These are phyloP conservation scores for Fulvia fulva DNA, from an alignment of 2,329 filamentous ascomycete species.

Conservation along the genomic window DNA sequence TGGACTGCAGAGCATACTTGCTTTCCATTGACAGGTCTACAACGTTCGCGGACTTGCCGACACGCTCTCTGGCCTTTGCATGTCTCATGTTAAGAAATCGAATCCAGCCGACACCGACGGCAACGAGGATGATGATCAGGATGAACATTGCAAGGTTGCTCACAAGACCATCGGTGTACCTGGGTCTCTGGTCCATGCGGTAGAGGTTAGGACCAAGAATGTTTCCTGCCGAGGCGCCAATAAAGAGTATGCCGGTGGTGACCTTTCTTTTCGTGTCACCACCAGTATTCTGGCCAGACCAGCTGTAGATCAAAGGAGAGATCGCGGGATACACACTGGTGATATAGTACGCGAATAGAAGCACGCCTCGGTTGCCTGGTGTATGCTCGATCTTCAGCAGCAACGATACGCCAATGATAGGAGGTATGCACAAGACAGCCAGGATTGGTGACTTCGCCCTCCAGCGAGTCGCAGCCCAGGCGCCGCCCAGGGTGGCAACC, in stretches of 20 bases:
- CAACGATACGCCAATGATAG: conserved; percentile 55
- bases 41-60: conserved; percentile 58
- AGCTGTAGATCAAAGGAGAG: conserved; percentile 58
- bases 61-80: conserved; percentile 48
- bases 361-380: conserved; percentile 44
- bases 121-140: conserved; percentile 52
- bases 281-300: conserved; percentile 60
- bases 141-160: conserved; percentile 61
- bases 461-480: conserved; percentile 52
- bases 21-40: conserved; percentile 59
- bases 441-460: conserved; percentile 56
- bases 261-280: conserved; percentile 68
- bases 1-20: conserved; percentile 41
- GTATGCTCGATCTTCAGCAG: conserved; percentile 49
- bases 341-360: conserved; percentile 57
- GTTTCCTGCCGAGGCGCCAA: conserved; percentile 63
- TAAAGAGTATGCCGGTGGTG: conserved; percentile 61
- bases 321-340: conserved; percentile 60
- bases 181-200: conserved; percentile 56
- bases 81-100: conserved; percentile 54
- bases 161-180: conserved; percentile 55
- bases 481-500: conserved; percentile 56
- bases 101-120: conserved; percentile 46
- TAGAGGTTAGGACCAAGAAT: conserved; percentile 64
- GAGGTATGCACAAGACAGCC: conserved; percentile 52